Evolutionary conservation across 352 stramenopile species (phyloP).

Genomic region (Aphanomyces astaci): DNA sequence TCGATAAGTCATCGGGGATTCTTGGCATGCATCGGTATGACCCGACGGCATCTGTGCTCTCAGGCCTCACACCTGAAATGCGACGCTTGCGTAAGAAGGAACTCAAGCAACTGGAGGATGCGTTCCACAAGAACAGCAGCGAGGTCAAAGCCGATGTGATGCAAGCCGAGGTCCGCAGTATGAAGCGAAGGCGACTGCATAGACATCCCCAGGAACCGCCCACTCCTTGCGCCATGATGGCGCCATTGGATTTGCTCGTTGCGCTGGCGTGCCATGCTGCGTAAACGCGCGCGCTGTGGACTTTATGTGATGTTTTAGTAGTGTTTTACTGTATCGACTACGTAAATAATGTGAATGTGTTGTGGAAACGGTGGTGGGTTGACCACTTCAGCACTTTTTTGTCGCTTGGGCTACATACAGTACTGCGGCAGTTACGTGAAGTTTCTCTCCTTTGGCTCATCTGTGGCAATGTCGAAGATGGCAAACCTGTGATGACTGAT

Average conservation of each 20-base stretch:
- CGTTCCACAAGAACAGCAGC: background rate
- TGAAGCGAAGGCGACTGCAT: background rate
- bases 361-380: background rate
- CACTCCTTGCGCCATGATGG: background rate
- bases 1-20: constrained; percentile 15
- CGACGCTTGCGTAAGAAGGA: constrained; percentile 9
- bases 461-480: too few relatives aligned
- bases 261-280: background rate
- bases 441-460: too few relatives aligned
- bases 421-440: too few relatives aligned
- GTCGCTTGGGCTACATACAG: background rate
- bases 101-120: constrained; percentile 17
- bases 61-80: constrained; percentile 15
- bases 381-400: background rate
- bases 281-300: background rate
- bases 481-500: too few relatives aligned
- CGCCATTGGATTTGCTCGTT: background rate
- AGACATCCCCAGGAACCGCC: background rate
- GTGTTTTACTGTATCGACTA: too few relatives aligned
- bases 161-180: background rate
- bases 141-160: background rate
- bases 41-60: constrained; percentile 5
- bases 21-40: constrained; percentile 7
- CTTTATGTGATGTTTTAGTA: background rate
- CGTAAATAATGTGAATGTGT: too few relatives aligned